A percentile compares a stretch with the other conserved stretches of the same genome.
phyloP scores from a whole-genome alignment of 2,329 filamentous ascomycete genomes.

The Metarhizium album region DNA sequence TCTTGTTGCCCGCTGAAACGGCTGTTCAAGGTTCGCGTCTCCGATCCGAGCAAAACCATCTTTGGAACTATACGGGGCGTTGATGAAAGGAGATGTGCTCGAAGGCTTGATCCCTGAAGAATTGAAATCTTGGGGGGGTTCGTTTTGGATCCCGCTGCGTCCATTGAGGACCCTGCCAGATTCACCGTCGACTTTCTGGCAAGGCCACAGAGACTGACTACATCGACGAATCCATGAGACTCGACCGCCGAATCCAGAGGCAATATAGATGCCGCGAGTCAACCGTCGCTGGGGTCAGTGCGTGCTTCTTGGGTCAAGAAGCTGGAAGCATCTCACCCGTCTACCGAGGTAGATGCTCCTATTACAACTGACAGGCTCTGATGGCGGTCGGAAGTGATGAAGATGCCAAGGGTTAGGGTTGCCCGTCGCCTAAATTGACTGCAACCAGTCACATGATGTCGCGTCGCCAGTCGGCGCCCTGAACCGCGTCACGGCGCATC shows the following conservation, averaged over 20 bases:
- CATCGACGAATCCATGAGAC: not conserved
- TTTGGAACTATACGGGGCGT: conserved; percentile 12
- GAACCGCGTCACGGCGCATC: not conserved
- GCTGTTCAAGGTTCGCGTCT: conserved; percentile 7
- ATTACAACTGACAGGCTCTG: not conserved
- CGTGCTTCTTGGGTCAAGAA: not conserved
- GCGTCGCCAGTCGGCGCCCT: not conserved
- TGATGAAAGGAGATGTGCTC: conserved; percentile 11
- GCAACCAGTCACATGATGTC: conserved; percentile 3
- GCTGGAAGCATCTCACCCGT: not conserved
- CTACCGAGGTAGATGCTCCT: not conserved
- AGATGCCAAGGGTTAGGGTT: not conserved
- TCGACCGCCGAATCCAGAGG: not conserved
- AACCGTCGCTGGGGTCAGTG: not conserved
- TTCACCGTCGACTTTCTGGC: not conserved
- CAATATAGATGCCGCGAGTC: not conserved
- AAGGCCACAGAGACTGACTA: not conserved
- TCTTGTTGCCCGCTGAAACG: conserved; percentile 8
- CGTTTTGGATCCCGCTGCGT: conserved; percentile 9
- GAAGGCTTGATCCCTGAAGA: not conserved
- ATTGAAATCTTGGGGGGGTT: not conserved
- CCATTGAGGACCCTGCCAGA: not conserved
- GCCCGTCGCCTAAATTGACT: not conserved
- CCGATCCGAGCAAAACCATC: conserved; percentile 7
- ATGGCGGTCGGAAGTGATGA: not conserved